phyloP scores from a whole-genome alignment of 2,329 filamentous ascomycete species.

The Alternaria novae-zelandiae region DNA sequence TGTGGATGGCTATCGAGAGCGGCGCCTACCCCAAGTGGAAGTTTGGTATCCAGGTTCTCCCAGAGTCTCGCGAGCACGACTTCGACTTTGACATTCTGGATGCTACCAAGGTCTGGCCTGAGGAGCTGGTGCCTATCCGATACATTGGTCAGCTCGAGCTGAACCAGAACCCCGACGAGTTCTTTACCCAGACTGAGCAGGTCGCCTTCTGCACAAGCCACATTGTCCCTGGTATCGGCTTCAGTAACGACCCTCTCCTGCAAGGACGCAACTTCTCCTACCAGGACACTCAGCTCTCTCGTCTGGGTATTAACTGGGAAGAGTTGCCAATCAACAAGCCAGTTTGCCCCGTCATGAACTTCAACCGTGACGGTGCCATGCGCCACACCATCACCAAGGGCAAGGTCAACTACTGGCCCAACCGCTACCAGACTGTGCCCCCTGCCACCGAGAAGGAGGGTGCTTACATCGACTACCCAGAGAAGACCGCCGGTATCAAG shows the following conservation, averaged over 20 bases:
- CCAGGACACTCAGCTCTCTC: constrained; percentile 71
- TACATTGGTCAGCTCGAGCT: constrained; percentile 82
- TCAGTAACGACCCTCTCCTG: constrained; percentile 75
- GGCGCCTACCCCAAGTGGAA: constrained; percentile 78
- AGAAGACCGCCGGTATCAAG: constrained; percentile 74
- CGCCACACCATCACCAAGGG: constrained; percentile 77
- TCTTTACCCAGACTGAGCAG: constrained; percentile 83
- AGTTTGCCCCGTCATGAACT: constrained; percentile 75
- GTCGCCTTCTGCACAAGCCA: constrained; percentile 83
- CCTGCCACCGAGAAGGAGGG: constrained; percentile 68
- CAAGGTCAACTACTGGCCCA: constrained; percentile 81
- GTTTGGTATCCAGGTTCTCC: constrained; percentile 80
- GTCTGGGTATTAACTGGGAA: constrained; percentile 76
- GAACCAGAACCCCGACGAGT: constrained; percentile 81
- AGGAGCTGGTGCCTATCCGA: constrained; percentile 74
- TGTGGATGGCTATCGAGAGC: constrained; percentile 74
- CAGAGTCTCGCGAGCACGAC: constrained; percentile 72
- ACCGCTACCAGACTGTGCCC: constrained; percentile 68
- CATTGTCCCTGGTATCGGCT: constrained; percentile 78
- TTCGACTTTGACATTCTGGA: constrained; percentile 89
- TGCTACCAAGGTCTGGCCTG: constrained; percentile 85
- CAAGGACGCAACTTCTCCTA: constrained; percentile 76
- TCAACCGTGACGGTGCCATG: constrained; percentile 76
- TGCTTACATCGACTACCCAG: constrained; percentile 71
- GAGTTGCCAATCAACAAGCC: constrained; percentile 80